Evolutionary conservation across 1,284 basidiomycete species (phyloP).

Genomic region (Cutaneotrichosporon sp.): DNA sequence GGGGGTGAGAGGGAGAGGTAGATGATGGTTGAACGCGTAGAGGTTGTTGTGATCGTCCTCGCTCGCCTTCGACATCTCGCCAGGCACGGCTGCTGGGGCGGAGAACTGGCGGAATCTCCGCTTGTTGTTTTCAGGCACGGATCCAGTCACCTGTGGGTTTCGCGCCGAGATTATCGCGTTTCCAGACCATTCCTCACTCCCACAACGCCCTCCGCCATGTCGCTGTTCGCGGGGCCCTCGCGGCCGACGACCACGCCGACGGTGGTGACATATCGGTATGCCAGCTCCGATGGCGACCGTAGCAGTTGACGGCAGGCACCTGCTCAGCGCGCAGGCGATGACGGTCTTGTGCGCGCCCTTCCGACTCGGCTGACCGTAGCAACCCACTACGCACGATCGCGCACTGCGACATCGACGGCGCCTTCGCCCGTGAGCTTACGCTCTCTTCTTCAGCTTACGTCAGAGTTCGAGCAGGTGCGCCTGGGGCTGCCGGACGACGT

Average conservation of each 20-base stretch:
- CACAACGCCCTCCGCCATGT: neutral
- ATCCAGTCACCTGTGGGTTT: neutral
- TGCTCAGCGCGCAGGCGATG: conserved; percentile 47
- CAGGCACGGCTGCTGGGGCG: neutral
- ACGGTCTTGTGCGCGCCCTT: conserved; percentile 38
- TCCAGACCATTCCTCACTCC: neutral
- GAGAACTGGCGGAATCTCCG: neutral
- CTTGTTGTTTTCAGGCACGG: conserved; percentile 5
- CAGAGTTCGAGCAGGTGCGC: conserved; percentile 80
- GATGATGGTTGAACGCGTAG: neutral
- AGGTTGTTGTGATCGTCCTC: neutral
- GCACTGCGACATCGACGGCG: conserved; percentile 91
- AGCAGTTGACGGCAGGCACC: conserved; percentile 30
- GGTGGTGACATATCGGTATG: conserved; percentile 17
- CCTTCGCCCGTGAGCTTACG: conserved; percentile 64
- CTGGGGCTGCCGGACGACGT: conserved; percentile 68
- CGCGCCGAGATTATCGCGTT: neutral
- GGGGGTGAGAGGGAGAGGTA: neutral
- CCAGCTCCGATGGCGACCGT: no score
- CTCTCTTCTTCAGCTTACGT: neutral
- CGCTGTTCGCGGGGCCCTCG: conserved; percentile 1
- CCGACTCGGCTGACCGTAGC: conserved; percentile 19
- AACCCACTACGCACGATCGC: conserved; percentile 63
- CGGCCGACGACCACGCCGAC: neutral
- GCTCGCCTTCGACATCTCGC: neutral